A percentile compares a stretch with the other conserved stretches of the same genome.
Evolutionary conservation across 805 yeast species (phyloP).

Genomic region (Metschnikowia sp.): DNA sequence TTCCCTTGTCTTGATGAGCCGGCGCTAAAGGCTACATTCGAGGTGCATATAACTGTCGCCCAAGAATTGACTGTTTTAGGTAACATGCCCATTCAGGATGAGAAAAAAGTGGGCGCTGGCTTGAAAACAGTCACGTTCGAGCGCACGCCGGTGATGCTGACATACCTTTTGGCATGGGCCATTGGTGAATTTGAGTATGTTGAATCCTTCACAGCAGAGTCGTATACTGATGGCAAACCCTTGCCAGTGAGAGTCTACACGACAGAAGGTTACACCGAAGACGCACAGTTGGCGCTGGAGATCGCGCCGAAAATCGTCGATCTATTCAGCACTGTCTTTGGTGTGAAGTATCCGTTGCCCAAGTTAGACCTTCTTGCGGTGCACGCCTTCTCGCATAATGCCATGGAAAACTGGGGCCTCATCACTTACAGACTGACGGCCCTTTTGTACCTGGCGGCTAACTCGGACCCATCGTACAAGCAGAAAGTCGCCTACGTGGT

Average conservation of each 20-base stretch:
- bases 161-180: conserved; percentile 58
- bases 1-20: conserved; percentile 62
- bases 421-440: conserved; percentile 62
- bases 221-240: conserved; percentile 36
- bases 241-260: conserved; percentile 53
- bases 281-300: conserved; percentile 47
- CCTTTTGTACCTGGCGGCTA: conserved; percentile 42
- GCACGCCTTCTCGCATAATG: conserved; percentile 77
- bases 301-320: conserved; percentile 51
- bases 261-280: conserved; percentile 44
- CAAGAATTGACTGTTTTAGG: conserved; percentile 39
- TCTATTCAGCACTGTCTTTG: conserved; percentile 46
- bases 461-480: conserved; percentile 50
- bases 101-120: conserved; percentile 6
- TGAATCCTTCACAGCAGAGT: conserved; percentile 41
- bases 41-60: conserved; percentile 38
- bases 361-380: conserved; percentile 78
- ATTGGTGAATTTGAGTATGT: conserved; percentile 54
- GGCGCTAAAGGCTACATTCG: conserved; percentile 52
- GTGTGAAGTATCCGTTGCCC: conserved; percentile 66
- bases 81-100: conserved; percentile 43
- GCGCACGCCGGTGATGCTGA: conserved; percentile 52
- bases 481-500: conserved; percentile 79
- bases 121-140: conserved; percentile 35
- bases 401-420: conserved; percentile 91